Base-by-base conservation (phyloP, 1,284 basidiomycete species). In the Fomitopsis schrenkii region DNA sequence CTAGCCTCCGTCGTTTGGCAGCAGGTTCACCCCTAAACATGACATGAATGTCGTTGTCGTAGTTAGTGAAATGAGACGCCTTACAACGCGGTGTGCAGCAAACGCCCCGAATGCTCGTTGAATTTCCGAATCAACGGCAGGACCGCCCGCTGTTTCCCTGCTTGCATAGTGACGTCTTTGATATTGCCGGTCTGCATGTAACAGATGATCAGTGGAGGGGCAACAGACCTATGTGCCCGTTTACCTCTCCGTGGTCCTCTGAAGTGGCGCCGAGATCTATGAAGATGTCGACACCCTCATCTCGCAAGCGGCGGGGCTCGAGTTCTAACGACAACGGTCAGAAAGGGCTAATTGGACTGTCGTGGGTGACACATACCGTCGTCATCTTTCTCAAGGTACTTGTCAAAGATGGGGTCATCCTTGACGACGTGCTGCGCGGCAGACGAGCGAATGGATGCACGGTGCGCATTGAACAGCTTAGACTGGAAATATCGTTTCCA, bases 401-500 rank as follows among this genome's bases (percentile, higher is more conserved):
- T 87, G 79, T 99, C 97, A 69, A 99, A 95, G 63, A 99, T 94
- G 0, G 91, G 84, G 72, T 99, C 97, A 61, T 93, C 93, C 72
- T 92, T 92, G 58, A 94, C 88, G 15, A 94, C 88, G 70, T 94
- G 89, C 69, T 94, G 91, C 8, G 88, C 80, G 15, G 90, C 92
- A 1, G 91, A 88, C 7, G 91, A 93, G 48, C 96, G 87, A 62
- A 95, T 94, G 33, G 93, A 95, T 1, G 97, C 96, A 41, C 95
- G 87, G 74, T 98, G 93, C 1, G 92, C 88, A 71, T 98, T 94
- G 81, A 97, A 98, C 9, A 99, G 80, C 70, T 92, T 94, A 10
- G 93, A 96, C 68, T 94, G 90, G 73, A 99, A 98, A 77, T 98
- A 99, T 41, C 97, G 86, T 66, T 86, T 90, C 97, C 97, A 99